Conservation (phyloP, 257 asterid species). For the Ligustrum vulgare region DNA sequence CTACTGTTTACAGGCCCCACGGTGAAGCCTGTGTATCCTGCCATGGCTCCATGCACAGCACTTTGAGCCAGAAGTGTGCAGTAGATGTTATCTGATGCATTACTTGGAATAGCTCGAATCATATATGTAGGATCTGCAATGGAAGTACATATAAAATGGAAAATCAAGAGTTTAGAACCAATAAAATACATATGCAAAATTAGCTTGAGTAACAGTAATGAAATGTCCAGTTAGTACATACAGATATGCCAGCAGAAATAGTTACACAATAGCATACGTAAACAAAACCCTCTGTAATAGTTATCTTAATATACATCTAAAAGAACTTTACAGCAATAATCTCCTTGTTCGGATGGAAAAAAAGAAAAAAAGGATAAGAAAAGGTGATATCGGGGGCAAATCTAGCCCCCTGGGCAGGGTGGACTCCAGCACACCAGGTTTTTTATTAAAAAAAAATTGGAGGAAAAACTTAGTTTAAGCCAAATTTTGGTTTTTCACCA, state of each 20-base stretch:
- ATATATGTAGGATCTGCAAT: conserved; percentile 92
- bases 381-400: too few species aligned
- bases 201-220: background rate
- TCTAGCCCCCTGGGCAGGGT: too few species aligned
- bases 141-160: conserved; percentile 9
- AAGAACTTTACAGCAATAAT: background rate
- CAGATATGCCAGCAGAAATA: background rate
- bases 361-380: background rate
- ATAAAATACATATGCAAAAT: background rate
- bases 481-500: too few species aligned
- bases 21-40: conserved; percentile 93
- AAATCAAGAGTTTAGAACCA: background rate
- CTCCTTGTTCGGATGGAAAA: background rate
- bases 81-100: conserved; percentile 91
- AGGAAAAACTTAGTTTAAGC: too few species aligned
- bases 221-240: background rate
- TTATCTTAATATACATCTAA: background rate
- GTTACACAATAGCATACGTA: background rate
- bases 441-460: too few species aligned
- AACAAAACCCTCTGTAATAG: background rate
- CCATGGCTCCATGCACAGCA: conserved; percentile 98
- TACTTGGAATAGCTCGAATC: conserved; percentile 97
- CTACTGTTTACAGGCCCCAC: conserved; percentile 91
- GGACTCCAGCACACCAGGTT: too few species aligned
- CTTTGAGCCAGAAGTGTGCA: conserved; percentile 98